These are phyloP conservation scores for Sclerospora graminicola DNA, from an alignment of 352 stramenopile genomes.

Conservation along the genomic window DNA sequence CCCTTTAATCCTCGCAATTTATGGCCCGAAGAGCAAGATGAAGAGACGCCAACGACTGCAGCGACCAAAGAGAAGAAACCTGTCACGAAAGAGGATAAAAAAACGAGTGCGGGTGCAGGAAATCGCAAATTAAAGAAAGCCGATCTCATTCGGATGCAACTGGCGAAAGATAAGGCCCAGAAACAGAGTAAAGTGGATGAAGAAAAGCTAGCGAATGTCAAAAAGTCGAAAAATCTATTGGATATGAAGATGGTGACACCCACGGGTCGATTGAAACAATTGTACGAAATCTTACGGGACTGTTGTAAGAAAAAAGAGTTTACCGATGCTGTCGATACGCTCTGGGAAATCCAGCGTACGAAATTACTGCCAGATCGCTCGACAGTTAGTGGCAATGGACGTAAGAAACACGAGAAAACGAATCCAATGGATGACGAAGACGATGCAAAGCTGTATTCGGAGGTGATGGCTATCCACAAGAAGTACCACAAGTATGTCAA, in stretches of 20 bases:
- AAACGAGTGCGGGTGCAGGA: slow-evolving; percentile 9
- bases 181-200: slow-evolving; percentile 84
- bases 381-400: slow-evolving; percentile 20
- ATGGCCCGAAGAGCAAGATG: slow-evolving; percentile 72
- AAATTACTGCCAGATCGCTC: slow-evolving; percentile 47
- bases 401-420: slow-evolving; percentile 68
- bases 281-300: slow-evolving; percentile 80
- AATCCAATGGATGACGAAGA: slow-evolving; percentile 68
- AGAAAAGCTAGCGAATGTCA: slow-evolving; percentile 82
- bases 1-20: slow-evolving; percentile 82
- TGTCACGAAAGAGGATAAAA: slow-evolving; percentile 6
- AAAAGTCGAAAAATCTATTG: slow-evolving; percentile 69
- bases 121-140: slow-evolving; percentile 73
- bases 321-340: slow-evolving; percentile 76
- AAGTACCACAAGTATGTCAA: slow-evolving; percentile 86
- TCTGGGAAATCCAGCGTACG: slow-evolving; percentile 80
- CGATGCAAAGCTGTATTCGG: slow-evolving; percentile 46
- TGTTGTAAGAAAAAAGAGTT: slow-evolving; percentile 81
- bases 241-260: slow-evolving; percentile 84
- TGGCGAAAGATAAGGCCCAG: slow-evolving; percentile 81
- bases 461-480: slow-evolving; percentile 71
- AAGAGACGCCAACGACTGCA: slow-evolving; percentile 17
- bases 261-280: slow-evolving; percentile 67
- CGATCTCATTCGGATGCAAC: slow-evolving; percentile 77
- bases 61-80: slow-evolving; percentile 10